Evolutionary conservation across 768 basidiomycete species (phyloP).

Genomic region (Saitozyma sp.): DNA sequence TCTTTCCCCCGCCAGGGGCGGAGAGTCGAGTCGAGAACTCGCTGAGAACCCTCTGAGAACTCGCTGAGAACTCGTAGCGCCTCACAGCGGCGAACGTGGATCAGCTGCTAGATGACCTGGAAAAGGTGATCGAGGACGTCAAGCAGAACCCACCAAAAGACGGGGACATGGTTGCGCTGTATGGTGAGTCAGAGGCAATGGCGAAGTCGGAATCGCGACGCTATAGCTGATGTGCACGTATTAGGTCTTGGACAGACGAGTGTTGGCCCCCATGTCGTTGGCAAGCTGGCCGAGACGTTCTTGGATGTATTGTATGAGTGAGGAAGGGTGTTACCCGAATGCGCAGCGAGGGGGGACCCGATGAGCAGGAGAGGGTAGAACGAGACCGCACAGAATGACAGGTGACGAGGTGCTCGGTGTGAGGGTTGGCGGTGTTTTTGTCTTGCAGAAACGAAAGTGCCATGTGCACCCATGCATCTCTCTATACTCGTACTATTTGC

Average conservation of each 20-base stretch:
- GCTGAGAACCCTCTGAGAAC: too few species aligned
- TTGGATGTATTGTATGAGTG: conserved; percentile 71
- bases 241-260: conserved; percentile 79
- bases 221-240: conserved; percentile 7
- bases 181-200: conserved; percentile 60
- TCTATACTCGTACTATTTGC: too few species aligned
- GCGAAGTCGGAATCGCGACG: background rate
- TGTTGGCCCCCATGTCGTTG: conserved; percentile 77
- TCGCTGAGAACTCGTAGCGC: conserved; percentile 57
- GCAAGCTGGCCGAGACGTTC: conserved; percentile 73
- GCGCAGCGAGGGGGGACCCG: background rate
- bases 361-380: background rate
- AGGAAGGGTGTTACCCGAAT: too few species aligned
- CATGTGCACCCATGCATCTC: too few species aligned
- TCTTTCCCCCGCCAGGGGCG: too few species aligned
- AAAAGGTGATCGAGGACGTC: conserved; percentile 71
- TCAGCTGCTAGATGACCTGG: conserved; percentile 79
- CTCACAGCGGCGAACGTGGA: conserved; percentile 76
- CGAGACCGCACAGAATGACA: background rate
- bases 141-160: conserved; percentile 61
- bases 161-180: conserved; percentile 81
- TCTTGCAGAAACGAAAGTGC: background rate
- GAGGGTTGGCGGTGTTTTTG: background rate
- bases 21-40: too few species aligned
- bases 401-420: too few species aligned